These are phyloP conservation scores for Wickerhamiella azymoides DNA, from an alignment of 805 yeast genomes.

Conservation along the genomic window DNA sequence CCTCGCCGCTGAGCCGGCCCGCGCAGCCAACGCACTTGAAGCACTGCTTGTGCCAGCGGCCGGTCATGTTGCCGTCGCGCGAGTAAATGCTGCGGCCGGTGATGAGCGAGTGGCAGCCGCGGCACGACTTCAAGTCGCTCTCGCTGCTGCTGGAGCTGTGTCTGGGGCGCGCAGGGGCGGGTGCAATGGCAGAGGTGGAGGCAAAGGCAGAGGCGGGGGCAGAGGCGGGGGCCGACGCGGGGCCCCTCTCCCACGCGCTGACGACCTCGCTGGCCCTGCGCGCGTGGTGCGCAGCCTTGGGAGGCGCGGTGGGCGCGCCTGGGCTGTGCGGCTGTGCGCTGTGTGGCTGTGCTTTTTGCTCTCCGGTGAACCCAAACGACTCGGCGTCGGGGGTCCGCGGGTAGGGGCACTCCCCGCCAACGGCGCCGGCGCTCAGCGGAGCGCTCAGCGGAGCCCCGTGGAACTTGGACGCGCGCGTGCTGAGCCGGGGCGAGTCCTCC, in stretches of 20 bases:
- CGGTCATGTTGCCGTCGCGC: slow-evolving; percentile 47
- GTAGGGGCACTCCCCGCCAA: not conserved
- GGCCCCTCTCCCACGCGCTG: too few relatives aligned
- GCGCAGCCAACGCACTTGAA: slow-evolving; percentile 61
- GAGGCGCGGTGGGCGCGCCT: not conserved
- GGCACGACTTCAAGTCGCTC: slow-evolving; percentile 32
- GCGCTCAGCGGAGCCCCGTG: not conserved
- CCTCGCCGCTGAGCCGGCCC: slow-evolving; percentile 21
- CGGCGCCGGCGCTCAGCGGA: not conserved
- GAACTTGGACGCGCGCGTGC: not conserved
- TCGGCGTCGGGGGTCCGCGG: not conserved
- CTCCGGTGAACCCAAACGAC: not conserved
- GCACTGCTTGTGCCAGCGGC: slow-evolving; percentile 89
- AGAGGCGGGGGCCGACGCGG: too few relatives aligned
- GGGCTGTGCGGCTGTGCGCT: not conserved
- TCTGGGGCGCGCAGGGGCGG: too few relatives aligned
- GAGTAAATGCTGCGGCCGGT: slow-evolving; percentile 60
- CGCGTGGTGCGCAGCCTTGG: slow-evolving; percentile 3
- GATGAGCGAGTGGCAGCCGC: slow-evolving; percentile 51
- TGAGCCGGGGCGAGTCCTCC: not conserved
- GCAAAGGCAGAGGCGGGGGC: too few relatives aligned
- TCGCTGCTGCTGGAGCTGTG: not conserved
- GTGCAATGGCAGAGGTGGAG: too few relatives aligned
- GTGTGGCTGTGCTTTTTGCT: not conserved
- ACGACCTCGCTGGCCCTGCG: not conserved